phyloP scores from a whole-genome alignment of 805 yeast species.

The Saturnispora saitoi region DNA sequence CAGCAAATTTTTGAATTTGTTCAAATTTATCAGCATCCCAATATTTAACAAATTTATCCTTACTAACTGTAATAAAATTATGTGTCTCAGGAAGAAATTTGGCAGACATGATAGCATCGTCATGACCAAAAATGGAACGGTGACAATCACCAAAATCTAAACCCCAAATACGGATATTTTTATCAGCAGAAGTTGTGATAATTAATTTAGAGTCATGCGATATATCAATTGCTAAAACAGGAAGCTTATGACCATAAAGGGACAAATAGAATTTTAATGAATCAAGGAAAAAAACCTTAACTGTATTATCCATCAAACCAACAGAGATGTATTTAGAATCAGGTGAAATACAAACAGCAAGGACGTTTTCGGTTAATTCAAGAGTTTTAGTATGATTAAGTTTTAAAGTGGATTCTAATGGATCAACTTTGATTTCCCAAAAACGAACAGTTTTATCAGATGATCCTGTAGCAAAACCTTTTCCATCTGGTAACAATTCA shows the following conservation, averaged over 20 bases:
- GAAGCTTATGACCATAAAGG: slow-evolving; percentile 92
- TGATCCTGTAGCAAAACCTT: slow-evolving; percentile 79
- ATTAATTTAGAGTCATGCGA: slow-evolving; percentile 81
- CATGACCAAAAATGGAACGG: slow-evolving; percentile 92
- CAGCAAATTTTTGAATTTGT: slow-evolving; percentile 76
- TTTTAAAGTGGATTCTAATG: slow-evolving; percentile 42
- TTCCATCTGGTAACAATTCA: slow-evolving; percentile 81
- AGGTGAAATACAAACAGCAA: slow-evolving; percentile 72
- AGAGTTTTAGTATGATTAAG: slow-evolving; percentile 70
- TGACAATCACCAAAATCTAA: slow-evolving; percentile 98
- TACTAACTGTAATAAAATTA: slow-evolving; percentile 81
- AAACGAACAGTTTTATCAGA: slow-evolving; percentile 86
- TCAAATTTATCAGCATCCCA: slow-evolving; percentile 99
- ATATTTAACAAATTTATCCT: slow-evolving; percentile 82
- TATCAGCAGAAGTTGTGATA: slow-evolving; percentile 93
- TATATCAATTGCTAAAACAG: slow-evolving; percentile 87
- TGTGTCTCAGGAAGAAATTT: slow-evolving; percentile 78
- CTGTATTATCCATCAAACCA: slow-evolving; percentile 87
- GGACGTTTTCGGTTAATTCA: slow-evolving; percentile 79
- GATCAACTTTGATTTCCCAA: slow-evolving; percentile 80
- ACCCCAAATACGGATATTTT: slow-evolving; percentile 97
- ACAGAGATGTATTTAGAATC: slow-evolving; percentile 72
- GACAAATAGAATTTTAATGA: slow-evolving; percentile 80
- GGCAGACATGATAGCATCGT: slow-evolving; percentile 88
- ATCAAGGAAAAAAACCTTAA: slow-evolving; percentile 85